Evolutionary conservation across 2,329 filamentous ascomycete genomes (phyloP).

Genomic region (Xylaria sp.): DNA sequence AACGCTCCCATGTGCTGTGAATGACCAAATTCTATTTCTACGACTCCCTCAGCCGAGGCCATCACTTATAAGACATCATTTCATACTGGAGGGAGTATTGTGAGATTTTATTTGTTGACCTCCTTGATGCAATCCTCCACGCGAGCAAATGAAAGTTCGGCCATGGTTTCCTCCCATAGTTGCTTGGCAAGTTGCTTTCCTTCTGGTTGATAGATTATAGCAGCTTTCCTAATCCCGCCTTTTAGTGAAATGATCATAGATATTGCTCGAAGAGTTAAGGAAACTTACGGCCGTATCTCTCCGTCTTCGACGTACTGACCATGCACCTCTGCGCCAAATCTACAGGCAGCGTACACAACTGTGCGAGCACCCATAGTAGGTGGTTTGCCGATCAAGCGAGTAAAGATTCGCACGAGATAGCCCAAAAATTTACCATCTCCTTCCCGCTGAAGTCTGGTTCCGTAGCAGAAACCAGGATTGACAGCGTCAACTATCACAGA

Average conservation of each 20-base stretch:
- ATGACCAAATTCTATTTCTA: no score
- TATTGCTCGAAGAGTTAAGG: conserved; percentile 2
- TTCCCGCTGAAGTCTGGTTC: conserved; percentile 26
- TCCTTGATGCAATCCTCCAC: conserved; percentile 1
- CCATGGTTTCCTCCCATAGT: conserved; percentile 23
- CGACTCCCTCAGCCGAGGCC: no score
- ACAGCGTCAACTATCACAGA: conserved; percentile 27
- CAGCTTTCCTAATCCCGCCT: background rate
- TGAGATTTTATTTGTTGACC: background rate
- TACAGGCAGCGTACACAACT: conserved; percentile 28
- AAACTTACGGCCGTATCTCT: conserved; percentile 37
- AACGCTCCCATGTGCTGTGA: no score
- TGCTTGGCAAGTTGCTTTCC: conserved; percentile 6
- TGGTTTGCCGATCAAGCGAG: conserved; percentile 25
- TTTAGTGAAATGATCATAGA: background rate
- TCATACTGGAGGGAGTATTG: no score
- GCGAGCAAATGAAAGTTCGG: conserved; percentile 17
- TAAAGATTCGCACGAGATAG: background rate
- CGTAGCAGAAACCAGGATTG: conserved; percentile 37
- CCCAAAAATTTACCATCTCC: background rate
- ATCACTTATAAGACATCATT: no score
- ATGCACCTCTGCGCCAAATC: conserved; percentile 25
- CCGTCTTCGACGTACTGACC: conserved; percentile 40
- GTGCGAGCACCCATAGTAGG: conserved; percentile 30
- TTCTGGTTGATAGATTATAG: conserved; percentile 6